Evolutionary conservation across 257 asterid species (phyloP), one percentile per base, ranked within the genome.

Genomic region (Leonotis leonurus): DNA sequence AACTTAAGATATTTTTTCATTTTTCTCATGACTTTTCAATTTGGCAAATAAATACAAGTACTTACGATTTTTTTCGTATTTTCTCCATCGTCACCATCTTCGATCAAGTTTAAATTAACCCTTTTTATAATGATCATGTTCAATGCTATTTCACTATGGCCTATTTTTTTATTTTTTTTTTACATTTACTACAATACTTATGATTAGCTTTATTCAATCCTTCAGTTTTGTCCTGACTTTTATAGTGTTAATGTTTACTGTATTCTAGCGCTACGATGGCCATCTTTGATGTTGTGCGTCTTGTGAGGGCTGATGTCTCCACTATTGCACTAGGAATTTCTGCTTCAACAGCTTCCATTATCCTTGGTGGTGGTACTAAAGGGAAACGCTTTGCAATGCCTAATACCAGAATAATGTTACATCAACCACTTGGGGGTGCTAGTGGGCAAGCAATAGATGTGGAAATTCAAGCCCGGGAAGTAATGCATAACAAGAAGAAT

Each of bases 351-450:
- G 90, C 99, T 73, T 89, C 99, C 54, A 64, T 93, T 53, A 87
- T 93, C 66, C 92, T 93, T 36, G 99, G 90, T 43, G 94, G 95
- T 70, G 99, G 99, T 63, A 81, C 97, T 29, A 93, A 87, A 79
- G 95, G 97, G 54, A 93, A 93, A 59, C 95, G 97, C 51, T 83
- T 70, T 40, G 97, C 99, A 11, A 93, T 89, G 99, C 99, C 99
- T 26, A 93, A 89, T 70, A 68, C 99, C 27, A 82, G 98, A 52
- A 82, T 91, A 56, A 91, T 91, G 98, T 75, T 88, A 49, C 96
- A 88, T 75, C 95, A 91, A 70, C 98, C 98, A 9, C 87, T 91
- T 37, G 98, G 96, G 8, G 95, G 98, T 61, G 88, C 91, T 30
- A 85, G 99, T 44, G 99, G 99, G 40, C 88, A 83, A 69, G 99